These are phyloP conservation scores for Eucalyptus polybractea DNA, from an alignment of 345 rosid genomes.

Conservation along the genomic window DNA sequence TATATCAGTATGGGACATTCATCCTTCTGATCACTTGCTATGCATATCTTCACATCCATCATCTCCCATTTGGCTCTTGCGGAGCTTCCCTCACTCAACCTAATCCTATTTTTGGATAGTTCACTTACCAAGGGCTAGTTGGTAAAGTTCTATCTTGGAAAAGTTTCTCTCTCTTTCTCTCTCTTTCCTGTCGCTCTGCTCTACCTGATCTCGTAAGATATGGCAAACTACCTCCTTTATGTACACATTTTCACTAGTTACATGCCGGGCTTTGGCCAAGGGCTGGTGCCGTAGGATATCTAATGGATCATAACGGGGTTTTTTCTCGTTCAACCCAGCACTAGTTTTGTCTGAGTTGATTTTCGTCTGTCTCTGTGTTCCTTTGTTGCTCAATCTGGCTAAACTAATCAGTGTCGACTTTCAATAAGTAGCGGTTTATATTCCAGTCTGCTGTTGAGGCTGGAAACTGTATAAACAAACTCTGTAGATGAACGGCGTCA, in stretches of 20 bases:
- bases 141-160: neutral
- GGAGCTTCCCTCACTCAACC: neutral
- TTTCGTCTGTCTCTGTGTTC: neutral
- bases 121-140: neutral
- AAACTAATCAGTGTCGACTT: neutral
- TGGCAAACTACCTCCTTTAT: neutral
- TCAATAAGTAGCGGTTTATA: neutral
- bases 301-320: neutral
- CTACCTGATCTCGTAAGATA: neutral
- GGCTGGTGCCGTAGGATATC: neutral
- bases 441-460: neutral
- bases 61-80: neutral
- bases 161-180: neutral
- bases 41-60: neutral
- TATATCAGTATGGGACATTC: neutral
- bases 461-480: neutral
- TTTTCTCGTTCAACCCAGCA: neutral
- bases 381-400: neutral
- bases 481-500: neutral
- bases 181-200: neutral
- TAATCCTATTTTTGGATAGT: neutral
- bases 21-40: neutral
- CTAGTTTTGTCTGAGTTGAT: neutral
- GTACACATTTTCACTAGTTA: neutral
- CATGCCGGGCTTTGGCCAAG: neutral